Percentiles rank a stretch among this genome's conserved stretches.
These are phyloP conservation scores for Pythium chondricola DNA, from an alignment of 352 stramenopile species.

Conservation along the genomic window DNA sequence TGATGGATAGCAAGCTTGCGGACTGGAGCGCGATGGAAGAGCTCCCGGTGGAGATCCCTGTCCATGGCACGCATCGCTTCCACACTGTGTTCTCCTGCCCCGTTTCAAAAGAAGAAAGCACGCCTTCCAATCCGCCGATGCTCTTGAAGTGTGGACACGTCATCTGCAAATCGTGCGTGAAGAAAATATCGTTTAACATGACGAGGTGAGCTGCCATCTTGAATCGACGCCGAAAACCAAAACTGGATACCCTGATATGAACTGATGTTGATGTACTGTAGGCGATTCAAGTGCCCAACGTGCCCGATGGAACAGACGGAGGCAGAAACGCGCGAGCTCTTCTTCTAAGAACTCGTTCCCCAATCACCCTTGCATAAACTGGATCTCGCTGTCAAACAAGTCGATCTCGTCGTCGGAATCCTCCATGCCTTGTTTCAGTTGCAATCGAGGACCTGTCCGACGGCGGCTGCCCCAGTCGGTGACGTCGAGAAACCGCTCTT, in stretches of 20 bases:
- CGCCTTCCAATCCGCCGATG: conserved; percentile 75
- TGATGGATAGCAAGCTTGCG: conserved; percentile 77
- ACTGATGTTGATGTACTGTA: conserved; percentile 13
- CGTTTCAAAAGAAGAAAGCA: conserved; percentile 83
- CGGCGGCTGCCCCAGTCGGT: no score
- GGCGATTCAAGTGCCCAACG: conserved; percentile 85
- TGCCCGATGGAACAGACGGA: conserved; percentile 80
- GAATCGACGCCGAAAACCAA: not conserved
- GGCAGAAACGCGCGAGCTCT: conserved; percentile 64
- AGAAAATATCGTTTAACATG: conserved; percentile 77
- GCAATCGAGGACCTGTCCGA: no score
- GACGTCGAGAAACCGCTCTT: no score
- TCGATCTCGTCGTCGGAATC: no score
- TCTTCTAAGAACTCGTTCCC: conserved; percentile 37
- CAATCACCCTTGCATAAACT: conserved; percentile 7
- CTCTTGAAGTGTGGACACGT: conserved; percentile 85
- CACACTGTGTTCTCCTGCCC: conserved; percentile 86
- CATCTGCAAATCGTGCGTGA: conserved; percentile 78
- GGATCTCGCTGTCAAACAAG: conserved; percentile 17
- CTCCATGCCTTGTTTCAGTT: no score
- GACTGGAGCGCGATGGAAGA: conserved; percentile 72
- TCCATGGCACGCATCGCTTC: conserved; percentile 76
- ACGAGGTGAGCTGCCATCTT: conserved; percentile 35
- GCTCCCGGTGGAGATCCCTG: conserved; percentile 73
- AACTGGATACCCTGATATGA: not conserved